phyloP scores from a whole-genome alignment of 495 filamentous ascomycete species.

The Pyrenula massariospora region DNA sequence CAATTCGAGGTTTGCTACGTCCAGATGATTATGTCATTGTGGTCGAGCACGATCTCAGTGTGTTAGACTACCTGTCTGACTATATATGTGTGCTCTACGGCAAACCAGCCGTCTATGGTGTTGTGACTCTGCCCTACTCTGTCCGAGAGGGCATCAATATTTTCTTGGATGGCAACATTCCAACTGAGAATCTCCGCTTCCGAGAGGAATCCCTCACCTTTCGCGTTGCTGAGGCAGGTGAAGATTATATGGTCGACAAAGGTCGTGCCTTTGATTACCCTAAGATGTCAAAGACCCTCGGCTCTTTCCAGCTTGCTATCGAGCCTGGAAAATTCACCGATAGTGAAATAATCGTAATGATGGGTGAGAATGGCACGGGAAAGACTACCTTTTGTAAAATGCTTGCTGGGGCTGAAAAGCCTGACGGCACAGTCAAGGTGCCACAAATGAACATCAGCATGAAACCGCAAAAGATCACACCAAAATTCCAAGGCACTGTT shows the following conservation, averaged over 20 bases:
- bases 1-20: conserved; percentile 79
- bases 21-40: conserved; percentile 94
- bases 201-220: conserved; percentile 94
- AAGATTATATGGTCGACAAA: conserved; percentile 82
- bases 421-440: conserved; percentile 61
- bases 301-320: conserved; percentile 73
- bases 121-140: conserved; percentile 91
- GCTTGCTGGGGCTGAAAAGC: conserved; percentile 85
- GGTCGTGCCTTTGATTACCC: conserved; percentile 79
- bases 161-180: conserved; percentile 95
- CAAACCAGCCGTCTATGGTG: conserved; percentile 89
- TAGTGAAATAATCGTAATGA: conserved; percentile 98
- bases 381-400: conserved; percentile 98
- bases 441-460: conserved; percentile 95
- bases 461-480: conserved; percentile 99
- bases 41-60: conserved; percentile 96
- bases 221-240: conserved; percentile 83
- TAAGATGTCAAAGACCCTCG: conserved; percentile 85
- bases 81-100: conserved; percentile 97
- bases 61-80: conserved; percentile 95
- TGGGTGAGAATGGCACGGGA: conserved; percentile 94
- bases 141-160: conserved; percentile 99
- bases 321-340: conserved; percentile 85
- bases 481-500: conserved; percentile 93
- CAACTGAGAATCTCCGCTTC: conserved; percentile 97